Conservation (phyloP, 148 eudicot genomes). For the Rheum nobile region DNA sequence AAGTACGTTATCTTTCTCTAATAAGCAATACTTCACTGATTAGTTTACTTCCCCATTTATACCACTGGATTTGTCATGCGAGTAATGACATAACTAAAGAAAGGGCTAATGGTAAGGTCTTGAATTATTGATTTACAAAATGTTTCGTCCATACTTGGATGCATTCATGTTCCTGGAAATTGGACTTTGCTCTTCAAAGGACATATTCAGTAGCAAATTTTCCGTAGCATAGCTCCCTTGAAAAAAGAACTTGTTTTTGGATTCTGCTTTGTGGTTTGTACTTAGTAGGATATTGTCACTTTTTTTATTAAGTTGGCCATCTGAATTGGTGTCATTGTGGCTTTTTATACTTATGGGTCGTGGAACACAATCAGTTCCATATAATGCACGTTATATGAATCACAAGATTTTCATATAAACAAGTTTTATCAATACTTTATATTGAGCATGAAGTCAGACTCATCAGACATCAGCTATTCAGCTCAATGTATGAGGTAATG, state of each 20-base stretch:
- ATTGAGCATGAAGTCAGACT: background rate
- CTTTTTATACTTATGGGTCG: too few species aligned
- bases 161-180: background rate
- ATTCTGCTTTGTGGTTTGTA: background rate
- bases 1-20: conserved; percentile 26
- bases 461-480: too few species aligned
- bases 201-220: background rate
- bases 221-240: too few species aligned
- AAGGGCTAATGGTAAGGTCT: background rate
- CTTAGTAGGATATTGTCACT: background rate
- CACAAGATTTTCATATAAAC: background rate
- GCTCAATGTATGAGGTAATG: too few species aligned
- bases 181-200: background rate
- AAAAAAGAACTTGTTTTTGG: background rate
- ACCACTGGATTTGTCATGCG: background rate
- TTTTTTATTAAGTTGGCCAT: background rate
- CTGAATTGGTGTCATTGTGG: background rate
- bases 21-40: background rate
- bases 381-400: background rate
- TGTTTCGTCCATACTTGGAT: background rate
- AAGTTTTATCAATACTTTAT: background rate
- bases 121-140: background rate
- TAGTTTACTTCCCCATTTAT: background rate
- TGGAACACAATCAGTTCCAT: background rate
- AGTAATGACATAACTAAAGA: background rate